Percentiles rank a stretch among this genome's conserved stretches.
Evolutionary conservation across 768 basidiomycete species (phyloP).

Genomic region (Psilocybe azurescens): DNA sequence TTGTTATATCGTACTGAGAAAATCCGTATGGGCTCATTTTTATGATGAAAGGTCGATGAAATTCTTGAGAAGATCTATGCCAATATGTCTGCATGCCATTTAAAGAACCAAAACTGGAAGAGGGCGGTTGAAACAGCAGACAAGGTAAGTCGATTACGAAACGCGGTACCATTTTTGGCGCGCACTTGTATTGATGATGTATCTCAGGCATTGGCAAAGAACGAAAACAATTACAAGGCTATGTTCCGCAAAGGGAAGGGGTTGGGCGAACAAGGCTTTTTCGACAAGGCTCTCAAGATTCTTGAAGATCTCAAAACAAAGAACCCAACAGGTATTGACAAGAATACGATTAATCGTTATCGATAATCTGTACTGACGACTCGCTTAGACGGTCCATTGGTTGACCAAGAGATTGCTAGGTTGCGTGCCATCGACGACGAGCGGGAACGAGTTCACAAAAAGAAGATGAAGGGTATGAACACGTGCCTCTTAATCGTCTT

Average conservation of each 20-base stretch:
- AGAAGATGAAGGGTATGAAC: constrained; percentile 73
- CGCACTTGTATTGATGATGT: background rate
- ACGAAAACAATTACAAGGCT: constrained; percentile 78
- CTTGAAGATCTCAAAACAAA: constrained; percentile 69
- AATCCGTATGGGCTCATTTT: background rate
- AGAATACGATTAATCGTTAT: background rate
- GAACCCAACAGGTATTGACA: constrained; percentile 57
- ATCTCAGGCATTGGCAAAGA: constrained; percentile 71
- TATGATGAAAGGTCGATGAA: constrained; percentile 60
- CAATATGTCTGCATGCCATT: constrained; percentile 85
- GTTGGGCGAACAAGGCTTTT: constrained; percentile 74
- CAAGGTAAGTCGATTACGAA: constrained; percentile 47
- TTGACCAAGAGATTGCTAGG: constrained; percentile 68
- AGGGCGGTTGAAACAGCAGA: constrained; percentile 83
- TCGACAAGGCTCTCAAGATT: constrained; percentile 72
- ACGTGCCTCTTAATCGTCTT: background rate
- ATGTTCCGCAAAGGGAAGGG: constrained; percentile 85
- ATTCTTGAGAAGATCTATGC: constrained; percentile 83
- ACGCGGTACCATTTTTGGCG: background rate
- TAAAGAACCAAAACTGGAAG: constrained; percentile 82
- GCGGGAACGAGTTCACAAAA: constrained; percentile 64
- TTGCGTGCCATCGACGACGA: constrained; percentile 69
- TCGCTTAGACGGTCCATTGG: constrained; percentile 55
- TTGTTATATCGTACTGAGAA: constrained; percentile 9
- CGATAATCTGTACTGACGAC: background rate